Evolutionary conservation across 2,329 filamentous ascomycete species (phyloP), one percentile per base, ranked within the genome.

Genomic region (Ophiostoma quercus): DNA sequence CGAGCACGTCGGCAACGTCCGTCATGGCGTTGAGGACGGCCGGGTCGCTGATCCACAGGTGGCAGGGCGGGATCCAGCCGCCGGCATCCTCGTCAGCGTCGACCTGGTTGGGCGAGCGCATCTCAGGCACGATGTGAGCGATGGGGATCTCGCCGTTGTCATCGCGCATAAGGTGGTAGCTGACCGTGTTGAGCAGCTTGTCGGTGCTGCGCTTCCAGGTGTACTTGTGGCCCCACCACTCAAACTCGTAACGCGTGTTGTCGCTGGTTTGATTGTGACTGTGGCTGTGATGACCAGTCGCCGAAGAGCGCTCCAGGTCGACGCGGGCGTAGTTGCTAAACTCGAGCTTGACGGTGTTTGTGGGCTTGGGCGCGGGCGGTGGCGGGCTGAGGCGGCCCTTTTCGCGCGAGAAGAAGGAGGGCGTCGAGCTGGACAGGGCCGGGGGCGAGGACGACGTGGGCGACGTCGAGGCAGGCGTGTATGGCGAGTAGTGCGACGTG

Each of bases 251-350:
- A 72, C 88, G 86, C 80, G 93, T 94, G 73, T 54, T 47, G 65
- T 68, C 34, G 51, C 22, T 14, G 60, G 19, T 22, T 32, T 41
- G n/a, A 62, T 37, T 32, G 54, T 41, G 9, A 29, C 43, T 6
- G 7, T 34, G 60, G 19, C 2, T 39, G 11, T 16, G 65, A 41
- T 22, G 25, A 34, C 85, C 82, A 19, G 90, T 90, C 19, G 43
- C 8, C 1, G 43, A n/a, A 19, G 87, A 84, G 60, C 92, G 87
- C 74, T 86, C 88, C 67, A 99, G 81, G 73, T 97, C 91, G 57
- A 98, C 88, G 75, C 95, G 92, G 1, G 94, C 94, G 78, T 99
- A 99, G 81, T 98, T 99, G 74, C 92, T 96, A 78, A 97, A 99
- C 78, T 98, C 94, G 43, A 99, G 85, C 79, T 93, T 92, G 78